Evolutionary conservation across 2,329 filamentous ascomycete species (phyloP).

Genomic region (Hansfordia pulvinata): DNA sequence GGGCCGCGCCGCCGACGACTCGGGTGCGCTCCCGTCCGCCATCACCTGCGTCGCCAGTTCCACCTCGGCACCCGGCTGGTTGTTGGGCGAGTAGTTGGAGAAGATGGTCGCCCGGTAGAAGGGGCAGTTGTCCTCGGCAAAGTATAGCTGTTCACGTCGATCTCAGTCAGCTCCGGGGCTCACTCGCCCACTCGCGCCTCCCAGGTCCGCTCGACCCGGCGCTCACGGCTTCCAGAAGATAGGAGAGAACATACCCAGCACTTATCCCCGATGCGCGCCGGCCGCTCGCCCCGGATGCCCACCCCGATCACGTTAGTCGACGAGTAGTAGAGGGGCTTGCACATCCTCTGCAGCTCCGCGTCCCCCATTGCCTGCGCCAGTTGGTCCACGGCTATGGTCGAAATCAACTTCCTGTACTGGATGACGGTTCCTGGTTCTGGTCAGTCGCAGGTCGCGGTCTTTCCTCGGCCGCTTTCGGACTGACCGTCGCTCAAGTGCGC

Average conservation of each 20-base stretch:
- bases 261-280: conserved; percentile 96
- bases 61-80: conserved; percentile 71
- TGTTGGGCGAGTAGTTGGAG: conserved; percentile 99
- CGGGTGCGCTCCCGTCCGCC: conserved; percentile 71
- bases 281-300: conserved; percentile 79
- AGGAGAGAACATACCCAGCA: too few species aligned
- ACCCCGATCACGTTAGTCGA: conserved; percentile 96
- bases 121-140: conserved; percentile 95
- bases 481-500: conserved; percentile 73
- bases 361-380: conserved; percentile 81
- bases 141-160: too few species aligned
- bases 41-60: conserved; percentile 81
- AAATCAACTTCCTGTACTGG: conserved; percentile 83
- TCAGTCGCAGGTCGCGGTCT: too few species aligned
- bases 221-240: too few species aligned
- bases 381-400: conserved; percentile 89
- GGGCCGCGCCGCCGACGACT: conserved; percentile 57
- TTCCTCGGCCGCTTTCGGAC: too few species aligned
- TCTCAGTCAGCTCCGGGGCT: too few species aligned
- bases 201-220: too few species aligned
- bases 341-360: conserved; percentile 66
- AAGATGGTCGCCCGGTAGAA: conserved; percentile 99
- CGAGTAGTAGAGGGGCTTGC: conserved; percentile 91
- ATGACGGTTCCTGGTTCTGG: too few species aligned
- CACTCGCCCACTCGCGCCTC: too few species aligned